Conservation (phyloP, 2,329 filamentous ascomycete species). For the Aspergillus awamori region DNA sequence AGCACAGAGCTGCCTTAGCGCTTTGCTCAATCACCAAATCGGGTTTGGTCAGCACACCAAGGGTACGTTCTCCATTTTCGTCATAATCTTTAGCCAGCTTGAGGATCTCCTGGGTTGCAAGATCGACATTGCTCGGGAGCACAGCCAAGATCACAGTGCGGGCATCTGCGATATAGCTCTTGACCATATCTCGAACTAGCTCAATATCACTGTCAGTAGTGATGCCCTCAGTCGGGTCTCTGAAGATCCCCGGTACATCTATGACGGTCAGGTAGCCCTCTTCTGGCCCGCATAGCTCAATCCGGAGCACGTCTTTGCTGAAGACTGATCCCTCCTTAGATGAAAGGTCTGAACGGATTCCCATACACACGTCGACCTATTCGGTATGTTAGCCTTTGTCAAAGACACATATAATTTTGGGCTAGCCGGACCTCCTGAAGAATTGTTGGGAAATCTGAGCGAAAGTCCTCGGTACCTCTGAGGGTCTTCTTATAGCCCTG, state of each 20-base stretch:
- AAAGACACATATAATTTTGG: not conserved
- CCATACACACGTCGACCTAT: constrained; percentile 31
- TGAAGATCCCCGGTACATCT: constrained; percentile 53
- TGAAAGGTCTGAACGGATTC: constrained; percentile 19
- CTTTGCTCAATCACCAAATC: constrained; percentile 50
- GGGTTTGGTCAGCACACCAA: constrained; percentile 61
- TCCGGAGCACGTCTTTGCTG: constrained; percentile 44
- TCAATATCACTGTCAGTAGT: constrained; percentile 43
- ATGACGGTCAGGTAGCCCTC: constrained; percentile 48
- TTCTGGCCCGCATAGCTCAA: constrained; percentile 48
- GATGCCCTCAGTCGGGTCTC: constrained; percentile 34
- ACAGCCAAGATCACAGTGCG: constrained; percentile 49
- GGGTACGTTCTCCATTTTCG: constrained; percentile 40
- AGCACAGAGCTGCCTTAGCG: constrained; percentile 23
- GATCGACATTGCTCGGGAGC: constrained; percentile 48
- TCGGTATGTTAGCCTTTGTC: not conserved
- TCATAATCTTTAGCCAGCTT: constrained; percentile 44
- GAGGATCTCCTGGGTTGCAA: constrained; percentile 52
- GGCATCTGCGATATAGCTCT: constrained; percentile 42
- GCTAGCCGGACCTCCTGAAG: constrained; percentile 30
- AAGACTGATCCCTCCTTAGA: constrained; percentile 37
- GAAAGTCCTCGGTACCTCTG: constrained; percentile 11
- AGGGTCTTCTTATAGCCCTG: constrained; percentile 24
- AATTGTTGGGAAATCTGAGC: constrained; percentile 25
- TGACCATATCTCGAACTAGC: constrained; percentile 45